A percentile compares a stretch with the other conserved stretches of the same genome.
These are phyloP conservation scores for Trichocomaceae sp. DNA, from an alignment of 2,329 filamentous ascomycete genomes.

Conservation along the genomic window DNA sequence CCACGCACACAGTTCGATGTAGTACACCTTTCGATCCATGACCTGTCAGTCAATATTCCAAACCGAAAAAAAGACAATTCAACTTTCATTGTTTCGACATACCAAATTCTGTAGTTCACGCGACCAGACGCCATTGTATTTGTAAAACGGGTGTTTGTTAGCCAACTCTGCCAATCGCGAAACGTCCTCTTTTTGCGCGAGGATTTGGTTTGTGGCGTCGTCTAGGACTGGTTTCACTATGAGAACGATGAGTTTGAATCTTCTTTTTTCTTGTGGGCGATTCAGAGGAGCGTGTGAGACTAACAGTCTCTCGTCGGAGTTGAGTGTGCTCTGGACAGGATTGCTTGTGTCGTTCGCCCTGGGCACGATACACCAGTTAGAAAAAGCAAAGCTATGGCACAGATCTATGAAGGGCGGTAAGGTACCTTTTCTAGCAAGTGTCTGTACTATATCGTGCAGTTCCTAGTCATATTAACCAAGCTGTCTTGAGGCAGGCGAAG, in stretches of 20 bases:
- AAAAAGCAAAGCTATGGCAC: background rate
- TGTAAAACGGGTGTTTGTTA: conserved; percentile 91
- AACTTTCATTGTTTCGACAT: conserved; percentile 25
- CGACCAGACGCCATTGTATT: conserved; percentile 87
- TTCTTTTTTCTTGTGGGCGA: background rate
- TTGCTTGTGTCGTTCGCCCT: conserved; percentile 71
- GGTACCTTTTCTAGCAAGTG: conserved; percentile 67
- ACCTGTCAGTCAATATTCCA: background rate
- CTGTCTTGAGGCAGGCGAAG: conserved; percentile 8
- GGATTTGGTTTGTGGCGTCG: conserved; percentile 63
- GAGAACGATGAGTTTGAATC: background rate
- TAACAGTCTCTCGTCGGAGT: conserved; percentile 61
- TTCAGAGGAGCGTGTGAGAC: conserved; percentile 23
- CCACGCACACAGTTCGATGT: conserved; percentile 62
- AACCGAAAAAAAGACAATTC: background rate
- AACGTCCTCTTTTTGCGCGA: conserved; percentile 65
- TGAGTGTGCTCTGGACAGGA: conserved; percentile 83
- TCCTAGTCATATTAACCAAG: conserved; percentile 40
- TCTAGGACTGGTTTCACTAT: conserved; percentile 63
- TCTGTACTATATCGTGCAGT: conserved; percentile 72
- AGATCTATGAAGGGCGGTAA: background rate
- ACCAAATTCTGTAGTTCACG: conserved; percentile 74
- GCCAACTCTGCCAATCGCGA: conserved; percentile 64
- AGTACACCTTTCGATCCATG: conserved; percentile 42
- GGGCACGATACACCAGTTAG: background rate